Evolutionary conservation across 345 rosid species (phyloP).

Genomic region (Combretum micranthum): DNA sequence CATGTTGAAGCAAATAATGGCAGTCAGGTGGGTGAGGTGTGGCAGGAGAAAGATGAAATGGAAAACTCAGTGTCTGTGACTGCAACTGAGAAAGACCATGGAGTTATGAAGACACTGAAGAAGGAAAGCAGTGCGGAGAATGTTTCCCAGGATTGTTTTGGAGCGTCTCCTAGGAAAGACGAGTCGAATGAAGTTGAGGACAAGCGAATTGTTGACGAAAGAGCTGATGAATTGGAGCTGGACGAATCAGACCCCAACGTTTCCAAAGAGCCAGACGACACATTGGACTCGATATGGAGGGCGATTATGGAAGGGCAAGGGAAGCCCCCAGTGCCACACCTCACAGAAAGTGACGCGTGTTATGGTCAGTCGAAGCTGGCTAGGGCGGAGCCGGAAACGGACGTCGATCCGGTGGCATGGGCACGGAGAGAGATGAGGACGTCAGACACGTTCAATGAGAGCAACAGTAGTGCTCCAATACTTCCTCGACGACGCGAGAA

Average conservation of each 20-base stretch:
- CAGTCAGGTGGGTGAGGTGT: too few relatives aligned
- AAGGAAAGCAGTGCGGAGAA: too few relatives aligned
- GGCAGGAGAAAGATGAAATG: too few relatives aligned
- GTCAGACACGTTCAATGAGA: conserved; percentile 33
- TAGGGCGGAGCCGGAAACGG: neutral
- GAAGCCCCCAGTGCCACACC: conserved; percentile 1
- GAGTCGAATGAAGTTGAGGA: conserved; percentile 4
- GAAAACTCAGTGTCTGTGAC: too few relatives aligned
- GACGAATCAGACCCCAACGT: neutral
- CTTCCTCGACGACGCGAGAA: conserved; percentile 14
- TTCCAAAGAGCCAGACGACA: conserved; percentile 7
- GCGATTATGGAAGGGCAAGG: conserved; percentile 32
- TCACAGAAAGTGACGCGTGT: conserved; percentile 43
- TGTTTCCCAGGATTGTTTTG: too few relatives aligned
- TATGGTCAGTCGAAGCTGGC: conserved; percentile 15
- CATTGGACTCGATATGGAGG: conserved; percentile 42
- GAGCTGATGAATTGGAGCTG: neutral
- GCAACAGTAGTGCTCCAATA: conserved; percentile 1
- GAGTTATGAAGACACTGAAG: too few relatives aligned
- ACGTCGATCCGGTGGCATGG: conserved; percentile 1
- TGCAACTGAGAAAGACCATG: too few relatives aligned
- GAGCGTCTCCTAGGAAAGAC: too few relatives aligned
- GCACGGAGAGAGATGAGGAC: conserved; percentile 23
- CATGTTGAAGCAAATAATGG: too few relatives aligned
- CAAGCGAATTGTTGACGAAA: neutral